These are phyloP conservation scores for Corylus americana DNA, from an alignment of 306 rosid species.

Conservation along the genomic window DNA sequence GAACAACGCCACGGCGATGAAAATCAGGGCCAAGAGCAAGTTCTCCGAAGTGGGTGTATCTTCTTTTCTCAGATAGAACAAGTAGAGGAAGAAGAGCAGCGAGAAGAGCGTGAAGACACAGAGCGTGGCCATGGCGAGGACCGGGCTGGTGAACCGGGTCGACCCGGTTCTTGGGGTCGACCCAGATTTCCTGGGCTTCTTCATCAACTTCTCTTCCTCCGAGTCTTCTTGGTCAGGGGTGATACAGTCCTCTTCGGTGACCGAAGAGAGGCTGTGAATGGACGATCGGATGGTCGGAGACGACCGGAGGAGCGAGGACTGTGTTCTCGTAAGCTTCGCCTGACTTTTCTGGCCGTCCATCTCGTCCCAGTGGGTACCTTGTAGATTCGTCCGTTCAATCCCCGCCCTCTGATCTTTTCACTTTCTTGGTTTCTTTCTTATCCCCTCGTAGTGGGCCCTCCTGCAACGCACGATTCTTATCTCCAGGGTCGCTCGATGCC, in stretches of 20 bases:
- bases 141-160: constrained; percentile 35
- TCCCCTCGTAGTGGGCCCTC: constrained; percentile 10
- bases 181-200: constrained; percentile 30
- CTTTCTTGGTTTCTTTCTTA: not conserved
- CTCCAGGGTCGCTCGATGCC: constrained; percentile 26
- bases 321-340: constrained; percentile 78
- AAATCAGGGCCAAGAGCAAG: constrained; percentile 62
- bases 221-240: constrained; percentile 36
- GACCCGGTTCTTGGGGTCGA: constrained; percentile 43
- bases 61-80: constrained; percentile 47
- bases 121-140: constrained; percentile 40
- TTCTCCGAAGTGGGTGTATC: constrained; percentile 79
- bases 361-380: not conserved
- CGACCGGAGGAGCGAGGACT: constrained; percentile 81
- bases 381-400: constrained; percentile 18
- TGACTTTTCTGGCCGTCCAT: constrained; percentile 81
- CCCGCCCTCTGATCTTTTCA: constrained; percentile 37
- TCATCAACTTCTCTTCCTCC: constrained; percentile 44
- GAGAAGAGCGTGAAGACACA: constrained; percentile 42
- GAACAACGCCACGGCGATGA: constrained; percentile 78
- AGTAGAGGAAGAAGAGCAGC: constrained; percentile 35
- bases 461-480: constrained; percentile 55
- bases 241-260: constrained; percentile 52
- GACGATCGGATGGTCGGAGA: constrained; percentile 96
- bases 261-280: constrained; percentile 76